Percentiles rank a stretch among this genome's conserved stretches.
These are phyloP conservation scores for Tetrahymena thermophila DNA, from an alignment of 73 alveolate species.

Conservation along the genomic window DNA sequence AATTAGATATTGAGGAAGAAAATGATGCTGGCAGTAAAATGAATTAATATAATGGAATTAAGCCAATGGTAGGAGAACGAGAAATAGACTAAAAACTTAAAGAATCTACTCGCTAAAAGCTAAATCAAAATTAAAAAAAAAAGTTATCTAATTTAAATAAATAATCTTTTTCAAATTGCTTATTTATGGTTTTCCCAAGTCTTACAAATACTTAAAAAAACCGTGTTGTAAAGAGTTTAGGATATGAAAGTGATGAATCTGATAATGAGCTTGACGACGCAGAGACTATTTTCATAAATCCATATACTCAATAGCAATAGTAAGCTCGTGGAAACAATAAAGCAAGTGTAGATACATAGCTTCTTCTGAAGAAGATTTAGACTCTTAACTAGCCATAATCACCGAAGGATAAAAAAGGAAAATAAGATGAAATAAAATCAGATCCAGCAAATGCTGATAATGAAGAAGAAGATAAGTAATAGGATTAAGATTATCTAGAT, in stretches of 20 bases:
- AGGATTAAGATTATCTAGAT: background rate
- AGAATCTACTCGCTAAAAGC: background rate
- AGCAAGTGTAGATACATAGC: constrained; percentile 8
- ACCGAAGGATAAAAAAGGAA: background rate
- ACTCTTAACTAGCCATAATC: background rate
- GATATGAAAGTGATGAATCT: background rate
- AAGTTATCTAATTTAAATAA: background rate
- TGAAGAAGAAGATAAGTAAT: background rate
- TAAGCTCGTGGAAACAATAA: constrained; percentile 12
- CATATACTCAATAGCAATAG: background rate
- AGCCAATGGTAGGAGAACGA: background rate
- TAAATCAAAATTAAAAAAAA: background rate
- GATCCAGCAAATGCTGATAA: constrained; percentile 12
- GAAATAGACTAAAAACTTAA: background rate
- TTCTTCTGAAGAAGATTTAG: background rate
- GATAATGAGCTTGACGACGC: background rate
- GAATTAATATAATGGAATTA: background rate
- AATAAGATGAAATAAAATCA: background rate
- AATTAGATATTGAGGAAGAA: background rate
- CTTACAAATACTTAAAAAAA: constrained; percentile 18
- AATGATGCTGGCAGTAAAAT: constrained; percentile 1
- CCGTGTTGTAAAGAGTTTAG: background rate
- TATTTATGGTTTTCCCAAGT: constrained; percentile 29
- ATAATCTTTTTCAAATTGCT: constrained; percentile 4
- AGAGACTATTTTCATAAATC: background rate